Percentiles rank a stretch among this genome's conserved stretches.
Evolutionary conservation across 2,329 filamentous ascomycete genomes (phyloP).

Genomic region (Sporothrix inflata): DNA sequence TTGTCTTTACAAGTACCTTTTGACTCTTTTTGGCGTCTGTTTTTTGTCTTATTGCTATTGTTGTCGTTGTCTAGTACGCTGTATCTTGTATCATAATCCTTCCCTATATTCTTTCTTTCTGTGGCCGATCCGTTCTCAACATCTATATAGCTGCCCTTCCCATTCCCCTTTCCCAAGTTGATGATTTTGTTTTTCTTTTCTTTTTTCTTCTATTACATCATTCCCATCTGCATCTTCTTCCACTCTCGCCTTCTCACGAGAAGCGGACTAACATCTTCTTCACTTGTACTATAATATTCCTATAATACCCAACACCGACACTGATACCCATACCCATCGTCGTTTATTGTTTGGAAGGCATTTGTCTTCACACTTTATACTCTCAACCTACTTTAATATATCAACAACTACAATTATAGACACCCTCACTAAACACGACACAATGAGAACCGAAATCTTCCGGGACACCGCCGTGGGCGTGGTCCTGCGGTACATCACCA

Average conservation of each 20-base stretch:
- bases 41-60: neutral
- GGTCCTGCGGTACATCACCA: constrained; percentile 38
- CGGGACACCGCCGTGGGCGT: constrained; percentile 38
- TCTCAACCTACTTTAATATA: neutral
- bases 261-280: neutral
- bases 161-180: neutral
- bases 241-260: neutral
- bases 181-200: constrained; percentile 1
- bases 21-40: neutral
- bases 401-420: neutral
- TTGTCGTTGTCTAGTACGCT: neutral
- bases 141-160: constrained; percentile 19
- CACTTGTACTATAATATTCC: neutral
- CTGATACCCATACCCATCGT: neutral
- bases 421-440: neutral
- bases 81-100: neutral
- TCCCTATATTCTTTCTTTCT: neutral
- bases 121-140: neutral
- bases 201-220: neutral
- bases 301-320: neutral
- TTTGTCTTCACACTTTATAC: neutral
- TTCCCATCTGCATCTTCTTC: neutral
- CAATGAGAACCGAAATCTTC: constrained; percentile 27
- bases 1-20: too few relatives aligned
- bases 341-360: neutral